phyloP scores from a whole-genome alignment of 371 early-diverging fungal genomes.

The Zychaea mexicana region DNA sequence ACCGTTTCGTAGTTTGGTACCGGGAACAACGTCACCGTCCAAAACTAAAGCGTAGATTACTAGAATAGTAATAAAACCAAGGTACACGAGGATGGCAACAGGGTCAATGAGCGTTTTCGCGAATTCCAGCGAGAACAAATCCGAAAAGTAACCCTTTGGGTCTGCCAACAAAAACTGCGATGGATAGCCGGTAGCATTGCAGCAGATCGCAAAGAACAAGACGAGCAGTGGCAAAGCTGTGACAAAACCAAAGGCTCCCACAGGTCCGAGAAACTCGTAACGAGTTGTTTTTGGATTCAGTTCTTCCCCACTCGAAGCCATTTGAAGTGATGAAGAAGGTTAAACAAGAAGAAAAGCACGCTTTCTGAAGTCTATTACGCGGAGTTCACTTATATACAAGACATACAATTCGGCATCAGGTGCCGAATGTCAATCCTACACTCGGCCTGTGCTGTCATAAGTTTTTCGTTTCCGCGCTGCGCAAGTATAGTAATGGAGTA shows the following conservation, averaged over 20 bases:
- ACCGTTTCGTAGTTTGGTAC: slow-evolving; percentile 74
- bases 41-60: slow-evolving; percentile 63
- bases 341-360: background rate
- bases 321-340: background rate
- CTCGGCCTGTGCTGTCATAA: slow-evolving; percentile 14
- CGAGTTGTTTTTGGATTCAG: slow-evolving; percentile 59
- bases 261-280: slow-evolving; percentile 85
- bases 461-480: slow-evolving; percentile 23
- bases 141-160: slow-evolving; percentile 15
- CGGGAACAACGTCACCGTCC: slow-evolving; percentile 70
- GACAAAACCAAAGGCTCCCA: slow-evolving; percentile 73
- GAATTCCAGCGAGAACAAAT: slow-evolving; percentile 22
- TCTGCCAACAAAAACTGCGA: slow-evolving; percentile 32
- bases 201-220: slow-evolving; percentile 42
- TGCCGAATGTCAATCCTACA: background rate
- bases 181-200: slow-evolving; percentile 45
- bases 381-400: background rate
- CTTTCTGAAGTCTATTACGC: background rate
- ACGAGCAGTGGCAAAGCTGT: slow-evolving; percentile 64
- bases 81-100: slow-evolving; percentile 61
- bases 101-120: slow-evolving; percentile 36
- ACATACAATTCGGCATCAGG: background rate
- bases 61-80: slow-evolving; percentile 73
- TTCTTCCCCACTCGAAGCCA: slow-evolving; percentile 10
- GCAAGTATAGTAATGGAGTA: background rate